Base-by-base conservation (phyloP, 306 rosid species). In the Delonix regia region DNA sequence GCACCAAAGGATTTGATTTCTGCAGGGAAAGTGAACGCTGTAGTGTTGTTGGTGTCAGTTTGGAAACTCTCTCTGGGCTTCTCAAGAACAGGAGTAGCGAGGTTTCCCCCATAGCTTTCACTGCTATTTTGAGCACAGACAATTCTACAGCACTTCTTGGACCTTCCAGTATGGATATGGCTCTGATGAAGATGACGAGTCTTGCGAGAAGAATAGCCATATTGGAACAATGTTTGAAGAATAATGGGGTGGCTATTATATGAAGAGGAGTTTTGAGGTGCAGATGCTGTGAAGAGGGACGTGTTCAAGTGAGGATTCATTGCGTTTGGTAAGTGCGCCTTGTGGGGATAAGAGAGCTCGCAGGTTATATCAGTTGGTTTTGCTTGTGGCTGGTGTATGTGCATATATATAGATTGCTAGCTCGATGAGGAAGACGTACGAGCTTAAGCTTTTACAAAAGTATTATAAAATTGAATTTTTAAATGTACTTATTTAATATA, bases 1-100 rank as follows among this genome's bases (percentile, higher is more conserved):
- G 85, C 87, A 2, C 80, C 22, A 16, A 15, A 33, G 12, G 44
- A 24, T 61, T 33, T 61, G 13, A 61, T 33, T 19, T 57, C 64
- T 61, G 13, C 9, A 15, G 68, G 68, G 24, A 30, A 7, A 7
- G 36, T 30, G 42, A 30, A 28, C 6, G 33, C 25, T 53, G 41
- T 15, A 0, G 11, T 60, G 60, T 8, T 12, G 5, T 3, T 27
- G 33, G 19, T 25, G 24, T 52, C 2, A 19, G 12, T 1, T 19
- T 21, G 13, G 9, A 60, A 15, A 28, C 33, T 60, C 21, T 15
- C 7, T 27, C 38, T 27, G 27, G 66, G 41, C 66, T 60, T 60
- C 66, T 27, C 66, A 27, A 27, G 41, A 15, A 28, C 21, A 28
- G 41, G 3, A 15, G 41, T 55, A n/a, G 12, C 9, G 61, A 55